A percentile compares a stretch with the other conserved stretches of the same genome.
These are phyloP conservation scores for Xylaria hypoxylon DNA, from an alignment of 2,329 filamentous ascomycete genomes.

Conservation along the genomic window DNA sequence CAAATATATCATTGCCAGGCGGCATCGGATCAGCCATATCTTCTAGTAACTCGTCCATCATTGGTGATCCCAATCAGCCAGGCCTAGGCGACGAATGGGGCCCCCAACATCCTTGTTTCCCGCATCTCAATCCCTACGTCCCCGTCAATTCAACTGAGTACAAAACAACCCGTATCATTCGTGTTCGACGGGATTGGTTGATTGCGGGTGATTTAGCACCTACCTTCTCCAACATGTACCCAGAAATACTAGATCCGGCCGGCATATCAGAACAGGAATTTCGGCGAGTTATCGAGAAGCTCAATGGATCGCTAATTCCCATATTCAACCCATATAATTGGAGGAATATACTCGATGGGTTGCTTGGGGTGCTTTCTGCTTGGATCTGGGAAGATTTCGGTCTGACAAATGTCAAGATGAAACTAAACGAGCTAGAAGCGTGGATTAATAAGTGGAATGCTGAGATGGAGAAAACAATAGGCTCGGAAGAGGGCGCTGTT, in stretches of 20 bases:
- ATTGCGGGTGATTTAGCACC: conserved; percentile 89
- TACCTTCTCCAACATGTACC: conserved; percentile 94
- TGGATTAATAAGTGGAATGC: conserved; percentile 92
- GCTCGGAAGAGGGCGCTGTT: conserved; percentile 62
- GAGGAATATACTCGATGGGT: conserved; percentile 82
- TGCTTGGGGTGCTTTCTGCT: conserved; percentile 84
- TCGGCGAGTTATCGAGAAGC: conserved; percentile 79
- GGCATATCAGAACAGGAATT: conserved; percentile 89
- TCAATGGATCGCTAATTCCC: conserved; percentile 81
- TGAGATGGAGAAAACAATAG: conserved; percentile 70
- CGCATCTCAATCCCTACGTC: conserved; percentile 93
- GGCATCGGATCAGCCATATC: conserved; percentile 66
- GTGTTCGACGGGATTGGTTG: conserved; percentile 92
- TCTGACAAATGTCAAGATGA: conserved; percentile 77
- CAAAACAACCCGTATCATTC: conserved; percentile 85
- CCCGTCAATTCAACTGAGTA: conserved; percentile 80
- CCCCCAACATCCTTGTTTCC: conserved; percentile 91
- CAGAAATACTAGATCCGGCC: conserved; percentile 90
- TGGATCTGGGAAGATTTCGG: conserved; percentile 97
- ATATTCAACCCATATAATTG: conserved; percentile 83
- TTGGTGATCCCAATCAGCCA: conserved; percentile 71
- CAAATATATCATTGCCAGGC: conserved; percentile 62
- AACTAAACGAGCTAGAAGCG: conserved; percentile 75
- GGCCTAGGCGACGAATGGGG: conserved; percentile 87
- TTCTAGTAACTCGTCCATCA: conserved; percentile 69